Percentiles rank a stretch among this genome's conserved stretches.
Evolutionary conservation across 176 grass and related monocot genomes (phyloP).

Genomic region (Alopecurus myosuroides): DNA sequence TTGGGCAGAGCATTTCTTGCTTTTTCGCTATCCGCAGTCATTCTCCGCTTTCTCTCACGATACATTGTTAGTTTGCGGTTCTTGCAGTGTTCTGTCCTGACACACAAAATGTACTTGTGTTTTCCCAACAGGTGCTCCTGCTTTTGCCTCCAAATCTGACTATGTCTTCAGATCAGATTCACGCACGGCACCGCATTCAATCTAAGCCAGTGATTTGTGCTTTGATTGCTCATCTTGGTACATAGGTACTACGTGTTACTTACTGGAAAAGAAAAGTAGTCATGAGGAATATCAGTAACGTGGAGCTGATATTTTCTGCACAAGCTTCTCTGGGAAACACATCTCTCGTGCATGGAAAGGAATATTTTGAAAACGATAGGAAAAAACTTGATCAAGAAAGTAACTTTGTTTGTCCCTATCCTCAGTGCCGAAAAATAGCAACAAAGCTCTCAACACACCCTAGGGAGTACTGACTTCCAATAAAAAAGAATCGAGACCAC

Average conservation of each 20-base stretch:
- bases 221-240: not conserved
- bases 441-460: not conserved
- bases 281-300: not conserved
- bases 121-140: not conserved
- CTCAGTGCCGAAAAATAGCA: not conserved
- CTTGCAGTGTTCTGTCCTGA: conserved; percentile 15
- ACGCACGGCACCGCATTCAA: not conserved
- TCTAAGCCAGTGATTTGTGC: not conserved
- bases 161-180: conserved; percentile 28
- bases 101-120: conserved; percentile 28
- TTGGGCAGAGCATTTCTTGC: conserved; percentile 32
- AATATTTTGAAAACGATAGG: conserved; percentile 10
- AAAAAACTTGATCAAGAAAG: conserved; percentile 11
- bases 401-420: conserved; percentile 25
- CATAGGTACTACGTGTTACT: not conserved
- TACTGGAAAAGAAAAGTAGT: conserved; percentile 10
- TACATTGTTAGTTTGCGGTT: not conserved
- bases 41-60: conserved; percentile 2
- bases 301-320: not conserved
- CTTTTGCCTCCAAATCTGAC: conserved; percentile 22
- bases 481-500: not conserved
- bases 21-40: conserved; percentile 24
- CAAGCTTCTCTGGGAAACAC: not conserved
- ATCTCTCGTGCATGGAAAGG: not conserved
- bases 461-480: not conserved